A percentile compares a stretch with the other conserved stretches of the same genome.
Conservation (phyloP, 1,284 basidiomycete genomes). For the Puccinia novopanici region DNA sequence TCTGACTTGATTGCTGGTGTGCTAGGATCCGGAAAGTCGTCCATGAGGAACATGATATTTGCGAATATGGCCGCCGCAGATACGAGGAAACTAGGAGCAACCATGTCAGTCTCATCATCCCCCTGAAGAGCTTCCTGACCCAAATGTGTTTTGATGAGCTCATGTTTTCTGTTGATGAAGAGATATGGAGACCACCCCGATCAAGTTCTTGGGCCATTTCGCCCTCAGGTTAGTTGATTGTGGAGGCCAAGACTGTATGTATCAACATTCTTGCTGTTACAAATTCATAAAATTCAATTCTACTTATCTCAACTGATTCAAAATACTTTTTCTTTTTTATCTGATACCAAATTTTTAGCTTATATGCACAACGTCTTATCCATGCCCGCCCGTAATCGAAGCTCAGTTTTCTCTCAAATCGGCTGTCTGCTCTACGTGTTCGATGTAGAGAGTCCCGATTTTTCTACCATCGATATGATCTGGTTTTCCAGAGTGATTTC, state of each 20-base stretch:
- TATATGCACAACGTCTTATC: slow-evolving; percentile 73
- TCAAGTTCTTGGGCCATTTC: slow-evolving; percentile 91
- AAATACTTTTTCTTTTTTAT: background rate
- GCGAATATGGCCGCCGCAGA: slow-evolving; percentile 49
- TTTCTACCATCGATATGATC: slow-evolving; percentile 62
- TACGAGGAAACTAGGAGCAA: slow-evolving; percentile 41
- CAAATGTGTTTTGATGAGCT: background rate
- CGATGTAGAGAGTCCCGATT: slow-evolving; percentile 66
- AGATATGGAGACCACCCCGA: slow-evolving; percentile 95
- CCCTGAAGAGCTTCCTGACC: background rate
- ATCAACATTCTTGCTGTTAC: background rate
- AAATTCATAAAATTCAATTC: background rate
- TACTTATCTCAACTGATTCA: background rate
- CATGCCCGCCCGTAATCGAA: slow-evolving; percentile 87
- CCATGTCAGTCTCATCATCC: slow-evolving; percentile 22
- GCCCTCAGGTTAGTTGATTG: slow-evolving; percentile 94
- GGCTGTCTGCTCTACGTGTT: slow-evolving; percentile 98
- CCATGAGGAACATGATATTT: slow-evolving; percentile 98
- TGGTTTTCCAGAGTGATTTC: slow-evolving; percentile 45
- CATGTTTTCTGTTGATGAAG: background rate
- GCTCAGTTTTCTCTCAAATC: slow-evolving; percentile 89
- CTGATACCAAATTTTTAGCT: background rate
- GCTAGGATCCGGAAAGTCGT: slow-evolving; percentile 70
- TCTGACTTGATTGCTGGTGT: background rate
- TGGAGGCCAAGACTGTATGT: slow-evolving; percentile 77